phyloP scores from a whole-genome alignment of 1,139 yeast species.

The Suhomyces kunorum region DNA sequence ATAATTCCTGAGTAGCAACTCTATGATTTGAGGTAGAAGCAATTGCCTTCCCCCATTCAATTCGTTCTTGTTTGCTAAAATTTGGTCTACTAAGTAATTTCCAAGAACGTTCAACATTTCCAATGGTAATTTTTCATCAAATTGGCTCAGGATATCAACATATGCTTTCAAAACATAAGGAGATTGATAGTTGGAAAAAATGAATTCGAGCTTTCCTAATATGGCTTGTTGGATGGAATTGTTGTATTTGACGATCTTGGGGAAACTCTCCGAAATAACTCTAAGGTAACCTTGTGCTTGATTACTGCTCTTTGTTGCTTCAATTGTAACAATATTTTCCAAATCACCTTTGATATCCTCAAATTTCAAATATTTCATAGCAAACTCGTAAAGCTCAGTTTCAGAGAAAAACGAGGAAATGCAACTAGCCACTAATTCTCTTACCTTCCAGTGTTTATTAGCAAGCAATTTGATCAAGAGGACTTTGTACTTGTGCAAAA shows the following conservation, averaged over 20 bases:
- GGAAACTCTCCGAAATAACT: conserved; percentile 5
- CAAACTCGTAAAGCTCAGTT: conserved; percentile 19
- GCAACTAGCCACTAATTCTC: conserved; percentile 83
- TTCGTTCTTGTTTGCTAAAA: conserved; percentile 5
- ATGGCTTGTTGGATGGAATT: not conserved
- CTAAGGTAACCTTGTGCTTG: conserved; percentile 9
- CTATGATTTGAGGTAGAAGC: conserved; percentile 34
- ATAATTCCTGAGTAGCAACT: conserved; percentile 27
- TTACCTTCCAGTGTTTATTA: conserved; percentile 69
- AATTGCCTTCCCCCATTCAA: conserved; percentile 49
- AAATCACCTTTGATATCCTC: not conserved
- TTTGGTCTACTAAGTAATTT: conserved; percentile 25
- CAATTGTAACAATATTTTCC: not conserved
- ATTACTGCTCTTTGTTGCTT: conserved; percentile 1
- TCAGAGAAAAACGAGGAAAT: conserved; percentile 51
- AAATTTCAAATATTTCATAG: conserved; percentile 4
- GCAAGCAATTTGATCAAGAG: conserved; percentile 15
- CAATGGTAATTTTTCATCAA: conserved; percentile 8
- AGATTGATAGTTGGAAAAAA: conserved; percentile 3
- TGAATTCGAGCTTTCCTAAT: not conserved
- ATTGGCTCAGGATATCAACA: conserved; percentile 26
- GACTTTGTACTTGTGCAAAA: conserved; percentile 13
- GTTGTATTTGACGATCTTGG: not conserved
- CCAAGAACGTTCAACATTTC: conserved; percentile 17
- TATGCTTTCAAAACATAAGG: conserved; percentile 34